Evolutionary conservation across 495 filamentous ascomycete genomes (phyloP).

Genomic region (Xylaria intraflava): DNA sequence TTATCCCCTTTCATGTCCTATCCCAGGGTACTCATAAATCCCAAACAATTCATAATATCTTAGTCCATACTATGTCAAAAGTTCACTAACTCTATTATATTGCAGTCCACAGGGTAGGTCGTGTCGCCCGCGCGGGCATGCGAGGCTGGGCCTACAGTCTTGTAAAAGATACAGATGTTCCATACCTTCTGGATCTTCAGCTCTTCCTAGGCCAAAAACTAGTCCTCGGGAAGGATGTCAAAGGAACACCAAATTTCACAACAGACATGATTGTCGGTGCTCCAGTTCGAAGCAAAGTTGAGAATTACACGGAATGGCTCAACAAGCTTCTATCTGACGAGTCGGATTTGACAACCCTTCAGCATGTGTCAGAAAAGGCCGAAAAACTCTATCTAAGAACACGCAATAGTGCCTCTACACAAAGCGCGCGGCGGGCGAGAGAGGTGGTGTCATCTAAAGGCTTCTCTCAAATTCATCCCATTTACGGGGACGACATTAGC

Average conservation of each 20-base stretch:
- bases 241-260: slow-evolving; percentile 58
- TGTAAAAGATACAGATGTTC: slow-evolving; percentile 73
- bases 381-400: slow-evolving; percentile 90
- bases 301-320: slow-evolving; percentile 68
- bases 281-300: slow-evolving; percentile 61
- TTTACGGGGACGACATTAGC: slow-evolving; percentile 65
- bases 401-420: slow-evolving; percentile 75
- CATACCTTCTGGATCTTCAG: slow-evolving; percentile 91
- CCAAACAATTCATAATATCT: neutral
- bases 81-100: neutral
- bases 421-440: slow-evolving; percentile 80
- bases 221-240: slow-evolving; percentile 55
- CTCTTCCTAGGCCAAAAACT: slow-evolving; percentile 81
- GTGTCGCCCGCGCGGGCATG: slow-evolving; percentile 87
- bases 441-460: slow-evolving; percentile 59
- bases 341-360: slow-evolving; percentile 63
- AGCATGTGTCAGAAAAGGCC: slow-evolving; percentile 70
- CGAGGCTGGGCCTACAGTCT: slow-evolving; percentile 93
- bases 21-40: neutral
- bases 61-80: neutral
- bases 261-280: slow-evolving; percentile 75
- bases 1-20: neutral
- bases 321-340: slow-evolving; percentile 68
- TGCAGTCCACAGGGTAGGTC: slow-evolving; percentile 81
- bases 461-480: slow-evolving; percentile 63